Conservation (phyloP, 805 yeast genomes). For the Clavispora phyllophila region DNA sequence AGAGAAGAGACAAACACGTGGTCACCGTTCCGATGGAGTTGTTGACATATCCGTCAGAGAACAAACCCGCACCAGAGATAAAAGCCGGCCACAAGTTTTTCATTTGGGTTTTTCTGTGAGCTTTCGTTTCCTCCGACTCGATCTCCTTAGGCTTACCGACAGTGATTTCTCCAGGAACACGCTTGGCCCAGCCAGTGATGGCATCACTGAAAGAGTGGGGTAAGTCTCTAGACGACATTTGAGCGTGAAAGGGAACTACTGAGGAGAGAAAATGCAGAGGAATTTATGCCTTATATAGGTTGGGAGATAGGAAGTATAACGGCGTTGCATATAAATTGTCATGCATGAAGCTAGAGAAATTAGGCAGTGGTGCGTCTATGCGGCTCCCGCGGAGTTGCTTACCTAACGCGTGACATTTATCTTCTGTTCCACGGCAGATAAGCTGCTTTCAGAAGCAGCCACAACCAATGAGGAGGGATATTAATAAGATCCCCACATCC, state of each 20-base stretch:
- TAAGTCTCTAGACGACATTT: constrained; percentile 17
- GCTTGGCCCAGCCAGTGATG: constrained; percentile 9
- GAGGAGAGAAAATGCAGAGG: neutral
- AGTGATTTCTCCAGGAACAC: constrained; percentile 10
- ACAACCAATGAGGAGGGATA: too few species aligned
- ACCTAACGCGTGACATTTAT: neutral
- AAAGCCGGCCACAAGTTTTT: constrained; percentile 28
- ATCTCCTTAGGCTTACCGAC: constrained; percentile 3
- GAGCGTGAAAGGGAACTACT: neutral
- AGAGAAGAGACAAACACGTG: constrained; percentile 61
- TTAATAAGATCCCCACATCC: too few species aligned
- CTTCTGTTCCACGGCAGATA: neutral
- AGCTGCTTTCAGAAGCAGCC: neutral
- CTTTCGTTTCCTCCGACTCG: constrained; percentile 10
- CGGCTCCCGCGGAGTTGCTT: neutral
- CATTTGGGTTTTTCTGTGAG: constrained; percentile 14
- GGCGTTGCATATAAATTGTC: neutral
- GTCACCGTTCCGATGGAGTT: constrained; percentile 76
- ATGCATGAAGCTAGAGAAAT: neutral
- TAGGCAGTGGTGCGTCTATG: neutral
- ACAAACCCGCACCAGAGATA: constrained; percentile 82
- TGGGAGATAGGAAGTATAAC: neutral
- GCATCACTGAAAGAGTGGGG: constrained; percentile 13
- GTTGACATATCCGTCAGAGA: constrained; percentile 90
- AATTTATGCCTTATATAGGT: neutral